phyloP scores from a whole-genome alignment of 2,329 filamentous ascomycete genomes.

The Dendrostoma leiphaemia region DNA sequence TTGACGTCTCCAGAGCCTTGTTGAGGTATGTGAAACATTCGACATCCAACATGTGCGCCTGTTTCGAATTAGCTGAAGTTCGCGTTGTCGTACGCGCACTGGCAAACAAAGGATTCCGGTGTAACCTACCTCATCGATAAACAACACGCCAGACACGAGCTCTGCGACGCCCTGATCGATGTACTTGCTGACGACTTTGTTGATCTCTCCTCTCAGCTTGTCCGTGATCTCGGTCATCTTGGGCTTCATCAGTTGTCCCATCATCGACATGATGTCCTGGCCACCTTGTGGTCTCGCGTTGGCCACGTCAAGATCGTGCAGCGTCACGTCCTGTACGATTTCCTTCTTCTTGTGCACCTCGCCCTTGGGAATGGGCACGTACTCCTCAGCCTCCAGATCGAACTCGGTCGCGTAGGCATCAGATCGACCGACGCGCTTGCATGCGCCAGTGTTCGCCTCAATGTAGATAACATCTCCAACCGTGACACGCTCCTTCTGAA shows the following conservation, averaged over 20 bases:
- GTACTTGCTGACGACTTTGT: conserved; percentile 98
- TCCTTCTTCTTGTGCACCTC: conserved; percentile 99
- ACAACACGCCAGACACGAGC: conserved; percentile 94
- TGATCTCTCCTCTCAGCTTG: conserved; percentile 92
- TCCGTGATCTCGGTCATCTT: conserved; percentile 99
- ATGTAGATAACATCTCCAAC: conserved; percentile 99
- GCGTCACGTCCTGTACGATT: conserved; percentile 96
- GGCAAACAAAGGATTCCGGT: conserved; percentile 5
- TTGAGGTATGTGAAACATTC: conserved; percentile 99
- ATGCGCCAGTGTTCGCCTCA: conserved; percentile 96
- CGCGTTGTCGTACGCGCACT: conserved; percentile 10
- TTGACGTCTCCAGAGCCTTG: conserved; percentile 90
- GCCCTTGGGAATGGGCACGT: conserved; percentile 97
- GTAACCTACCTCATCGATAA: conserved; percentile 86
- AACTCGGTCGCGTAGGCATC: conserved; percentile 99
- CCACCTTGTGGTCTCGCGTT: conserved; percentile 94
- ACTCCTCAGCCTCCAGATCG: conserved; percentile 97
- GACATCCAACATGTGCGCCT: conserved; percentile 99
- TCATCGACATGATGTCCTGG: conserved; percentile 99
- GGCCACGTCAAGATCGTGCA: conserved; percentile 94
- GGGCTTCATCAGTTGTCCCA: conserved; percentile 99
- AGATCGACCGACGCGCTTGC: conserved; percentile 92
- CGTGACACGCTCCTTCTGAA: conserved; percentile 95
- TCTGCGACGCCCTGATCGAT: conserved; percentile 98
- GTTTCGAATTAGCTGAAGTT: conserved; percentile 20